Evolutionary conservation across 345 rosid genomes (phyloP).

Genomic region (Sonneratia alba): DNA sequence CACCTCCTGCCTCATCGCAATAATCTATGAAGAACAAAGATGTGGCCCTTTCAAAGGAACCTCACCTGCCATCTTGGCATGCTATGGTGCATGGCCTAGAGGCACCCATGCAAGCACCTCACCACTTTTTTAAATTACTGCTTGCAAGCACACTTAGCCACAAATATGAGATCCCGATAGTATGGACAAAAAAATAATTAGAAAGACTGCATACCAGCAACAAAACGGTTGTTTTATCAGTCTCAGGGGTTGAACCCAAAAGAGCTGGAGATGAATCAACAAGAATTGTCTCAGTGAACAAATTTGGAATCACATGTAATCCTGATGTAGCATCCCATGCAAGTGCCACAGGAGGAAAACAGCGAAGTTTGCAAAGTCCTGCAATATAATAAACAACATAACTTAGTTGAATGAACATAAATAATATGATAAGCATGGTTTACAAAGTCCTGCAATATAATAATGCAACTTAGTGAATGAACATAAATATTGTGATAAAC

Average conservation of each 20-base stretch:
- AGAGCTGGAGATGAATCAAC: conserved; percentile 84
- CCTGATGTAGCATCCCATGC: conserved; percentile 94
- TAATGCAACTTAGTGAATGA: not conserved
- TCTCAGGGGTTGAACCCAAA: conserved; percentile 50
- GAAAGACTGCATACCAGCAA: conserved; percentile 43
- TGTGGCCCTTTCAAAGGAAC: too few relatives aligned
- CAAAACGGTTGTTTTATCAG: conserved; percentile 68
- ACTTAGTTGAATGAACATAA: not conserved
- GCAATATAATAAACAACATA: conserved; percentile 16
- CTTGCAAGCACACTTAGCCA: not conserved
- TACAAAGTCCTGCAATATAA: conserved; percentile 75
- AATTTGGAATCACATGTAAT: conserved; percentile 65
- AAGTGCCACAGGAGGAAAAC: conserved; percentile 96
- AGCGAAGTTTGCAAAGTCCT: conserved; percentile 95
- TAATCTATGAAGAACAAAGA: too few relatives aligned
- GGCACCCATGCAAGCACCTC: not conserved
- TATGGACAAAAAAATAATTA: not conserved
- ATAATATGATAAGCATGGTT: conserved; percentile 1
- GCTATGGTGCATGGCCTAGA: too few relatives aligned
- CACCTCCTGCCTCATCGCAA: too few relatives aligned
- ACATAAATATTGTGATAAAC: not conserved
- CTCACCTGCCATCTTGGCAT: too few relatives aligned
- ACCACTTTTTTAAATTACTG: not conserved
- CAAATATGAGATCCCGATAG: not conserved
- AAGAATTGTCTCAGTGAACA: conserved; percentile 48